These are phyloP conservation scores for Exsudoporus frostii DNA, from an alignment of 768 basidiomycete genomes.

Conservation along the genomic window DNA sequence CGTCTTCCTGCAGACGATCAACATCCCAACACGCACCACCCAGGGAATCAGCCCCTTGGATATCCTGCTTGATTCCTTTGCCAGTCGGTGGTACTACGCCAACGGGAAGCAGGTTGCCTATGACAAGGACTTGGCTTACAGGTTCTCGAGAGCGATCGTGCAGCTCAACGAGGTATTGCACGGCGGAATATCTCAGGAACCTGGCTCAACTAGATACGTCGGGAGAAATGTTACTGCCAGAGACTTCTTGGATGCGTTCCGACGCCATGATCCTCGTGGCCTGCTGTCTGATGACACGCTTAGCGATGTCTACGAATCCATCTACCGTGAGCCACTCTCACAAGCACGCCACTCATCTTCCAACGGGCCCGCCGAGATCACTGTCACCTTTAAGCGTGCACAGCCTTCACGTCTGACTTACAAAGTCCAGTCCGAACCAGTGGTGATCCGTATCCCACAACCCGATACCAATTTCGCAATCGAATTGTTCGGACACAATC, in stretches of 20 bases:
- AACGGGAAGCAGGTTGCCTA: constrained; percentile 77
- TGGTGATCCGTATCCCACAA: constrained; percentile 82
- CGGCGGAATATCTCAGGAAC: constrained; percentile 61
- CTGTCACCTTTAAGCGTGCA: constrained; percentile 67
- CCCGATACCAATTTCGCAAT: constrained; percentile 81
- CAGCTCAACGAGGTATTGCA: constrained; percentile 90
- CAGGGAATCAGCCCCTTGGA: constrained; percentile 38
- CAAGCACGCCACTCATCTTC: constrained; percentile 58
- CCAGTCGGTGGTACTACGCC: constrained; percentile 86
- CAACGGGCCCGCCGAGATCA: constrained; percentile 44
- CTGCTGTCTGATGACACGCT: constrained; percentile 75
- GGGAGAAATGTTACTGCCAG: constrained; percentile 62
- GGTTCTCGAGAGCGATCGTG: constrained; percentile 75
- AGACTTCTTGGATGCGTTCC: constrained; percentile 84
- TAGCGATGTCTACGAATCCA: constrained; percentile 73
- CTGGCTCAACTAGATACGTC: constrained; percentile 52
- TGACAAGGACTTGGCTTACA: constrained; percentile 75
- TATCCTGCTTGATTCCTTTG: constrained; percentile 78
- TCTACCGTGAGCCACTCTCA: constrained; percentile 66
- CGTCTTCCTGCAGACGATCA: constrained; percentile 80
- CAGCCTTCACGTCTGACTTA: constrained; percentile 81
- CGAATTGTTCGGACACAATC: constrained; percentile 81
- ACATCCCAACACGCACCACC: constrained; percentile 48
- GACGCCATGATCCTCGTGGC: constrained; percentile 67
- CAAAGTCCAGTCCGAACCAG: constrained; percentile 82